Conservation (phyloP, 169 alveolate genomes). For the Eimeria tenella region DNA sequence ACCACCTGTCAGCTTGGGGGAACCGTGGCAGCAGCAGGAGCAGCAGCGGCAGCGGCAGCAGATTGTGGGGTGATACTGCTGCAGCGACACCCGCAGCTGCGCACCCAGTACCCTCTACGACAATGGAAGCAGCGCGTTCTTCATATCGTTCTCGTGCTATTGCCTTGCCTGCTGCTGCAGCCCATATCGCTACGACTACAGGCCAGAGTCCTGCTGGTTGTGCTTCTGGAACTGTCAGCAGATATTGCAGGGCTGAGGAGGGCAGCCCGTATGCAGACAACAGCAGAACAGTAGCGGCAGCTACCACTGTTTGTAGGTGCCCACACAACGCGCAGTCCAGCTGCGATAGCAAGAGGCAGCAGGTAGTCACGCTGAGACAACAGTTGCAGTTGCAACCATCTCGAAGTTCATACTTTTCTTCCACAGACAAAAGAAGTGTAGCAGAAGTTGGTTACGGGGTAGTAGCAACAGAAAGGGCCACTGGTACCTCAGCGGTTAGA, state of each 20-base stretch:
- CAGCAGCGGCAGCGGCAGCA: slow-evolving; percentile 55
- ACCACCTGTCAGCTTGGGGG: slow-evolving; percentile 32
- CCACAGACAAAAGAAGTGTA: background rate
- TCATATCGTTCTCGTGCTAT: slow-evolving; percentile 28
- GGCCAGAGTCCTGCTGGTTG: slow-evolving; percentile 20
- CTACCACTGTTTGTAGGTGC: background rate
- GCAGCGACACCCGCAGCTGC: background rate
- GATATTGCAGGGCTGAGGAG: slow-evolving; percentile 16
- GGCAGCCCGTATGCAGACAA: slow-evolving; percentile 31
- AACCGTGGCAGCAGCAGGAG: slow-evolving; percentile 59
- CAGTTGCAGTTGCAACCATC: slow-evolving; percentile 66
- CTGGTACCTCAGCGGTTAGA: background rate
- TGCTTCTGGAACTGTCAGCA: slow-evolving; percentile 1
- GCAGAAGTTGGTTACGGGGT: slow-evolving; percentile 31
- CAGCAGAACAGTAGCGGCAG: slow-evolving; percentile 38
- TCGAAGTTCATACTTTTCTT: background rate
- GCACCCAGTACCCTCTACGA: background rate
- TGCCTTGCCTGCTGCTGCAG: slow-evolving; percentile 24
- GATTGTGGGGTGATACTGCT: slow-evolving; percentile 62
- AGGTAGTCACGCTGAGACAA: slow-evolving; percentile 42
- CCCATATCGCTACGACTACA: background rate
- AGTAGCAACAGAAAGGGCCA: background rate
- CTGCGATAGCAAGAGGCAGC: slow-evolving; percentile 64
- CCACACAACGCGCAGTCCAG: slow-evolving; percentile 3
- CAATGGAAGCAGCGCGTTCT: background rate